These are phyloP conservation scores for Arthromyces matolae DNA, from an alignment of 768 basidiomycete genomes.

Conservation along the genomic window DNA sequence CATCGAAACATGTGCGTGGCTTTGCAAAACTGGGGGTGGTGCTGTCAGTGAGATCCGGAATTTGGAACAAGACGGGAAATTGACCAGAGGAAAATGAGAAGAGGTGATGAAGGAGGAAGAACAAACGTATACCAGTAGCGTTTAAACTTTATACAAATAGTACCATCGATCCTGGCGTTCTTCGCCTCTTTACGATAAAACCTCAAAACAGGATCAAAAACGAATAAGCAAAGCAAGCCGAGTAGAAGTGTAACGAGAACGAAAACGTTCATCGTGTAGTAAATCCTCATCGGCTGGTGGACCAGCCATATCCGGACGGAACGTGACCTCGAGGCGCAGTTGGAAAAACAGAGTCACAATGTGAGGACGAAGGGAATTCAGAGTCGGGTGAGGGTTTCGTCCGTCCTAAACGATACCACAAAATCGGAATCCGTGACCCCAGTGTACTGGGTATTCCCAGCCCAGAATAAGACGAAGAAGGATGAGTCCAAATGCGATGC, in stretches of 20 bases:
- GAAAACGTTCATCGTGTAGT: constrained; percentile 75
- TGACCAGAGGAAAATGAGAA: constrained; percentile 43
- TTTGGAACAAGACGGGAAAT: constrained; percentile 50
- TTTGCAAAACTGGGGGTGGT: constrained; percentile 61
- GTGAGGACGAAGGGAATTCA: constrained; percentile 13
- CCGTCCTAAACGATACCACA: constrained; percentile 23
- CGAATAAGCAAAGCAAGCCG: constrained; percentile 69
- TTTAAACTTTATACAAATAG: constrained; percentile 68
- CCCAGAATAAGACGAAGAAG: too few species aligned
- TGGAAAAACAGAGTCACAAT: constrained; percentile 19
- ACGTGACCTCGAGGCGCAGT: constrained; percentile 40
- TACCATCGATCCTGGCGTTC: constrained; percentile 52
- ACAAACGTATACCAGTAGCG: constrained; percentile 32
- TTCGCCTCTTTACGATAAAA: constrained; percentile 40
- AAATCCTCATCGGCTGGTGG: constrained; percentile 71
- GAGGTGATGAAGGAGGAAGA: too few species aligned
- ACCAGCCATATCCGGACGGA: constrained; percentile 63
- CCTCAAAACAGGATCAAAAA: constrained; percentile 69
- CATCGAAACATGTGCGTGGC: constrained; percentile 70
- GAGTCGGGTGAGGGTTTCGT: constrained; percentile 20
- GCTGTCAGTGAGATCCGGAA: constrained; percentile 64
- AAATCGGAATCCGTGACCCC: constrained; percentile 24
- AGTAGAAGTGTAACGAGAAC: constrained; percentile 62
- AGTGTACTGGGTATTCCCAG: too few species aligned
- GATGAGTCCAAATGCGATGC: constrained; percentile 14